Evolutionary conservation across 805 yeast species (phyloP).

Genomic region (Ogataea thermomethanolica): DNA sequence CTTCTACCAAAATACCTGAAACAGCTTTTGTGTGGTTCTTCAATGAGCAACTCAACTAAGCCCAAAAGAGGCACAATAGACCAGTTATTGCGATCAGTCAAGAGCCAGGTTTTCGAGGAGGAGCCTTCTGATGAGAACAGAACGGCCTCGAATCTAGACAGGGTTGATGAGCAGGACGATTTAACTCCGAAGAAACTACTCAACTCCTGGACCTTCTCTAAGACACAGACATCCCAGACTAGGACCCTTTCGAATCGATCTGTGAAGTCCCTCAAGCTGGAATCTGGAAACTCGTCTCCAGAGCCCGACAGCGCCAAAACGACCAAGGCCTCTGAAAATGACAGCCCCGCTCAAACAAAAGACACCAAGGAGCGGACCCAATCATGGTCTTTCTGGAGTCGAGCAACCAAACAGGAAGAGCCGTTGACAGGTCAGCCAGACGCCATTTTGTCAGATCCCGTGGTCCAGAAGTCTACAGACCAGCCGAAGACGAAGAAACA

Average conservation of each 20-base stretch:
- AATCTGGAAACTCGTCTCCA: not conserved
- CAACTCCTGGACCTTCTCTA: conserved; percentile 3
- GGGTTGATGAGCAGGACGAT: conserved; percentile 1
- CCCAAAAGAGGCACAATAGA: conserved; percentile 11
- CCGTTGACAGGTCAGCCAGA: not conserved
- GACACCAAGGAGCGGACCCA: conserved; percentile 14
- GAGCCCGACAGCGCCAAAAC: conserved; percentile 7
- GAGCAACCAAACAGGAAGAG: not conserved
- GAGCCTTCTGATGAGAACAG: conserved; percentile 4
- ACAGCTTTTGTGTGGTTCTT: not conserved
- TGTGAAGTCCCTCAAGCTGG: conserved; percentile 3
- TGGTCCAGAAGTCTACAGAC: conserved; percentile 7
- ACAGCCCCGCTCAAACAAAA: conserved; percentile 5
- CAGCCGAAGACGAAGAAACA: conserved; percentile 14
- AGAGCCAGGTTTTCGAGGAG: conserved; percentile 24
- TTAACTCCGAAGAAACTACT: not conserved
- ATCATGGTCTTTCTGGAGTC: conserved; percentile 31
- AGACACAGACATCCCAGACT: not conserved
- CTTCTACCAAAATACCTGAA: not conserved
- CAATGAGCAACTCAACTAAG: conserved; percentile 1
- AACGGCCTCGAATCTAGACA: not conserved
- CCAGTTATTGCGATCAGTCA: conserved; percentile 14
- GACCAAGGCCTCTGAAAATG: conserved; percentile 15
- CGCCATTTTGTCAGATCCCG: conserved; percentile 22
- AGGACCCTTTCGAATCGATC: not conserved